These are phyloP conservation scores for Ceratobasidium sp. DNA, from an alignment of 1,284 basidiomycete species.

Conservation along the genomic window DNA sequence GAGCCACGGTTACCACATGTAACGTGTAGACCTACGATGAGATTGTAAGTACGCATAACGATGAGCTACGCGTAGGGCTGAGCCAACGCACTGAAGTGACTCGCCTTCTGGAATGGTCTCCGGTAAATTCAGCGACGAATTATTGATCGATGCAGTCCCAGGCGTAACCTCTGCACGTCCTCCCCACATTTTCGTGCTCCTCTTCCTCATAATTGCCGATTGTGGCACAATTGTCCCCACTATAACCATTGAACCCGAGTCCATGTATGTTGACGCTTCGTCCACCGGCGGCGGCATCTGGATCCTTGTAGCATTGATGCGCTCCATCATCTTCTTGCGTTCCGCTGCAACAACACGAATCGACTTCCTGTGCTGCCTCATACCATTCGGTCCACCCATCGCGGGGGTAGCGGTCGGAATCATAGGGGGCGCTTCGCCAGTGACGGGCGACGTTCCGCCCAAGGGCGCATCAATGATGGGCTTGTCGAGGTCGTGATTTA, in stretches of 20 bases:
- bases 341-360: slow-evolving; percentile 93
- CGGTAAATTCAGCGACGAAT: slow-evolving; percentile 62
- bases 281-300: slow-evolving; percentile 50
- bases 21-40: too few relatives aligned
- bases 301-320: slow-evolving; percentile 63
- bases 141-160: slow-evolving; percentile 55
- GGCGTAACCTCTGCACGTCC: slow-evolving; percentile 92
- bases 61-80: too few relatives aligned
- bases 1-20: too few relatives aligned
- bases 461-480: slow-evolving; percentile 89
- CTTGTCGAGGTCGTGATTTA: slow-evolving; percentile 95
- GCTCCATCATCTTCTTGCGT: slow-evolving; percentile 76
- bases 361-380: slow-evolving; percentile 77
- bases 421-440: slow-evolving; percentile 66
- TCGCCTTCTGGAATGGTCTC: slow-evolving; percentile 70
- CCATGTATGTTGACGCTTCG: slow-evolving; percentile 47
- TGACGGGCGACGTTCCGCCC: slow-evolving; percentile 82
- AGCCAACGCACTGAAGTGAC: too few relatives aligned
- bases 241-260: slow-evolving; percentile 60
- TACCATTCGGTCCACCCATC: background rate
- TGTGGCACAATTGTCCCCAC: slow-evolving; percentile 56
- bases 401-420: slow-evolving; percentile 47
- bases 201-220: slow-evolving; percentile 73
- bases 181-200: slow-evolving; percentile 97
- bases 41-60: too few relatives aligned